Evolutionary conservation across 2,329 filamentous ascomycete genomes (phyloP), one percentile per base, ranked within the genome.

Genomic region (Ceratocystis destructans): DNA sequence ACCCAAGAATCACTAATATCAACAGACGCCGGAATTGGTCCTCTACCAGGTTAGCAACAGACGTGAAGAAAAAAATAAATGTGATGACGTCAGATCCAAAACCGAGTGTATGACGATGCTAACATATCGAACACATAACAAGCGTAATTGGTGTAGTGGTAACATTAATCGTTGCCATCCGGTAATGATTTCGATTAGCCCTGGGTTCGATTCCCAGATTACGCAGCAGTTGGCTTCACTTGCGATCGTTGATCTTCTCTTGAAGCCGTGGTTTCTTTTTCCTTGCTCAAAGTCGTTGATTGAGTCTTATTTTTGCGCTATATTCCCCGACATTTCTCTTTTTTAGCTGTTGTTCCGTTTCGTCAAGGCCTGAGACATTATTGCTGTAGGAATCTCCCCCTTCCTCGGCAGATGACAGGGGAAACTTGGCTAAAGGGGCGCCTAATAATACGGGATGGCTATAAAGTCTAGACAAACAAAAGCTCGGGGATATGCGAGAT

Each of bases 191-290:
- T 53, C 48, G 48, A 53, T 53, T 53, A 53, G 48, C 48, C 48
- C 48, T 53, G 48, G 48, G 48, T 53, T 53, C 48, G 48, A 53
- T 53, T 53, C 48, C 48, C 48, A 53, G 48, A 53, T 53, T 53
- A 53, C 48, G 48, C 46, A 50, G n/a, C 6, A 22, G 33, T 8
- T 10, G 25, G 6, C 10, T 50, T 15, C n/a, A 5, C 3, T 50
- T 50, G n/a, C 20, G n/a, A n/a, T 2, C 22, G 10, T 22, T 8
- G 1, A 5, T 3, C 8, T 10, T 10, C 6, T 25, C n/a, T 1
- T 22, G n/a, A 50, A 22, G 46, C n/a, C 4, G 12, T 8, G 7
- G 20, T 50, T 5, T 6, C 22, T 22, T 50, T 22, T 22, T 22
- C 22, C 4, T 50, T 48, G 45, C 20, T 20, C 6, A 8, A 22